phyloP scores from a whole-genome alignment of 495 filamentous ascomycete species.

The Sporormia fimetaria region DNA sequence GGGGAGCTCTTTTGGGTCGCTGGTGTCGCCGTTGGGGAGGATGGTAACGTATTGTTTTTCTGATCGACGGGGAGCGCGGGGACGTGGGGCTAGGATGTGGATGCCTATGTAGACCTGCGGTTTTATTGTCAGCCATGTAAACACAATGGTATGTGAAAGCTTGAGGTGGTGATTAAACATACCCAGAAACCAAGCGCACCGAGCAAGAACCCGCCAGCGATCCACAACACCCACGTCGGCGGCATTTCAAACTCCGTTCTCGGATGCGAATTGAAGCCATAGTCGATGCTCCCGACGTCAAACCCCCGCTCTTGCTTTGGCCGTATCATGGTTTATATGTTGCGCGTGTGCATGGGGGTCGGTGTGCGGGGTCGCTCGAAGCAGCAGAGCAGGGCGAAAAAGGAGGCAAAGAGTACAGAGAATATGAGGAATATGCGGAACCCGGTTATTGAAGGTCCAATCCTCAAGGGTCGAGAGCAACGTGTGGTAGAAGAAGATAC shows the following conservation, averaged over 20 bases:
- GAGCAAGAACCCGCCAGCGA: not conserved
- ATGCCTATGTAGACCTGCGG: slow-evolving; percentile 58
- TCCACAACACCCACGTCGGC: slow-evolving; percentile 10
- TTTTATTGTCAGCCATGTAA: not conserved
- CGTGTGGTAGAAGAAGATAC: too few species aligned
- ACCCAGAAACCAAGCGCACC: slow-evolving; percentile 4
- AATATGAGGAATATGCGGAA: too few species aligned
- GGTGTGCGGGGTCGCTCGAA: too few species aligned
- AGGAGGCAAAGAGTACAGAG: too few species aligned
- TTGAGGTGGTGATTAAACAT: too few species aligned
- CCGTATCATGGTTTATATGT: too few species aligned
- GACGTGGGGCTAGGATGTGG: slow-evolving; percentile 65
- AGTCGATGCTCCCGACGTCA: too few species aligned
- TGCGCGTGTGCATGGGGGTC: too few species aligned
- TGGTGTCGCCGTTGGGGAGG: slow-evolving; percentile 49
- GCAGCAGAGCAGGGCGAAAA: too few species aligned
- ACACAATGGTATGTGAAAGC: not conserved
- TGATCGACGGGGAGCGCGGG: slow-evolving; percentile 58
- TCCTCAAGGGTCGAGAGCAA: too few species aligned
- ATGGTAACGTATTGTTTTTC: slow-evolving; percentile 82
- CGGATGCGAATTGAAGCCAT: slow-evolving; percentile 2
- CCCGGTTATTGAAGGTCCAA: too few species aligned
- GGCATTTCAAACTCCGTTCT: slow-evolving; percentile 3
- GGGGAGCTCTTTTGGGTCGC: slow-evolving; percentile 51
- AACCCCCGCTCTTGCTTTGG: too few species aligned